Base-by-base conservation (phyloP, 768 basidiomycete genomes). In the Mrakia frigida region DNA sequence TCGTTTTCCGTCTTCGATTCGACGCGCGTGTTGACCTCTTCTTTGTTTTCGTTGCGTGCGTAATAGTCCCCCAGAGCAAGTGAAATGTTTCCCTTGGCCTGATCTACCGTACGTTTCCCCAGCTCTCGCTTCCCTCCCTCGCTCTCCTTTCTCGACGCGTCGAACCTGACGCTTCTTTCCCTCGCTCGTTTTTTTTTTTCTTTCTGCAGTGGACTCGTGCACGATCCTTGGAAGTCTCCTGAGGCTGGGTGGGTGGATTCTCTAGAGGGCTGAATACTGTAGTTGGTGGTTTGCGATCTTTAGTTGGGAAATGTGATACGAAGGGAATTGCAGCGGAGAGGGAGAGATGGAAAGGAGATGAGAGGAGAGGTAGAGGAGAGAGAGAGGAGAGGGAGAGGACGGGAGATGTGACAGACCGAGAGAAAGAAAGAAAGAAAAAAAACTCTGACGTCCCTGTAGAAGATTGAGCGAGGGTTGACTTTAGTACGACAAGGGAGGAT, bases 31-130 rank as follows among this genome's bases (percentile, higher is more conserved):
- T 10, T 25, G 10, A 25, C 56, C 9, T 6, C 10, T 25, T 25
- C 23, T 6, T 25, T 56, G 6, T 6, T 3, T 14, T 56, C n/a
- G 11, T 56, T 56, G 1, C 56, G 52, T 53, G 18, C 52, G 21
- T 56, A 13, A 7, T 4, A 37, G 35, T 37, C 65, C 65, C 25
- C 65, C 65, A n/a, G 65, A 68, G 37, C 14, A 39, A 23, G 65
- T 68, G 35, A 68, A 23, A 37, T 68, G 65, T n/a, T 68, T 68
- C 65, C 65, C 65, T 23, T 68, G 65, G 65, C 65, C 65, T 13
- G 37, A 68, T 43, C 65, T 68, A 10, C 65, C 65, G 65, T 68
- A 25, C 23, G 37, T 68, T 21, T 18, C 23, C 28, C 25, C 28
- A 9, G 56, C 23, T 37, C 21, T 18, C 6, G 35, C 31, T 63